Base-by-base conservation (phyloP, 225 moss, liverwort and hornwort genomes). In the Pseudisothecium myosuroides region DNA sequence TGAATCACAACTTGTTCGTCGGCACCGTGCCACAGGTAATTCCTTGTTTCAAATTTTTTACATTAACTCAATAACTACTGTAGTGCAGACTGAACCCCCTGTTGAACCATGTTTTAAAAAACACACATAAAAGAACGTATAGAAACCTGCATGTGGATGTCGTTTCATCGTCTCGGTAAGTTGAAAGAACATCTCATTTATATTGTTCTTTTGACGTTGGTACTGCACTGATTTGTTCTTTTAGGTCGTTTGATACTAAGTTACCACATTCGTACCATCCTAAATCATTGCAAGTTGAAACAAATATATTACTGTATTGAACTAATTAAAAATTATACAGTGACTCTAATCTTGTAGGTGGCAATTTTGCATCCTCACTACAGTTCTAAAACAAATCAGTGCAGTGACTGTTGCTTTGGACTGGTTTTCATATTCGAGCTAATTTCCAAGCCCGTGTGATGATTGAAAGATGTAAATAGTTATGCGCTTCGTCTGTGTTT, bases 1-100 rank as follows among this genome's bases (percentile, higher is more conserved):
- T 94, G 24, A 94, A 94, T 87, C 90, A 94, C 20, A 94, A 94
- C 80, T 74, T 91, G 49, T 94, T 94, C 61, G 83, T 91, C 22
- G 94, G 94, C 68, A 90, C 92, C 24, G 90, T 94, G 39, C 92
- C 94, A 6, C 92, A 94, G 94, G 94, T 94, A 37, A 13, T 50
- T 32, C 27, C 64, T 14, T 62, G 3, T 6, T 21, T 14, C 39
- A 67, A 2, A 28, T 20, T 17, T 24, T 6, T 27, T 9, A 7
- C 36, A n/a, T 6, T 1, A 54, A 34, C 8, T 36, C 13, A 21
- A 8, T 21, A 5, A 14, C 8, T 34, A 22, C 22, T 76, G 12
- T 12, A 2, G 50, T 5, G 22, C 22, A 20, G 9, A 52, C 23
- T 36, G 54, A 54, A 4, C 26, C 56, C n/a, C 55, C 26, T 79